Percentiles rank a stretch among this genome's conserved stretches.
Evolutionary conservation across 345 rosid species (phyloP).

Genomic region (Syzygium grande): DNA sequence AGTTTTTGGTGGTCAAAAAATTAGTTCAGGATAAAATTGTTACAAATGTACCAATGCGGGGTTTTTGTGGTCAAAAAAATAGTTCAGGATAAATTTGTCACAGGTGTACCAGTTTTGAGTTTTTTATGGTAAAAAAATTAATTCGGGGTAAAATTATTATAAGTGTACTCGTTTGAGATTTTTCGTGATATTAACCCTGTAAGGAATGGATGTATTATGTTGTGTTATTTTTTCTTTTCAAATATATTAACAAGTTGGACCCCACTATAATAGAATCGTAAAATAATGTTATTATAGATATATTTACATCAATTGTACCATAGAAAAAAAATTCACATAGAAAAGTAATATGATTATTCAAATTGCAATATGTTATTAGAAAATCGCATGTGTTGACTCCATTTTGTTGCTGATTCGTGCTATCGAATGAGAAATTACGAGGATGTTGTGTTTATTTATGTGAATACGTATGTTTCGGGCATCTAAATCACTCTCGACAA

Average conservation of each 20-base stretch:
- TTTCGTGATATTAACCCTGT: no score
- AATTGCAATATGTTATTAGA: background rate
- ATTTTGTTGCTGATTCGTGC: background rate
- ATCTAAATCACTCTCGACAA: background rate
- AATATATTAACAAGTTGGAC: background rate
- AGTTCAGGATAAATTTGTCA: no score
- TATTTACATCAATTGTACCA: background rate
- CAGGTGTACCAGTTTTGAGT: no score
- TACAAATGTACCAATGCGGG: no score
- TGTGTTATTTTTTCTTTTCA: background rate
- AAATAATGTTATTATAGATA: background rate
- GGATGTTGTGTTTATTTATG: background rate
- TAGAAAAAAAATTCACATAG: background rate
- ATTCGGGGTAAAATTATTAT: no score
- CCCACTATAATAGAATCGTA: background rate
- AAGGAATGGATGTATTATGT: background rate
- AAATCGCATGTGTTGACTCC: background rate
- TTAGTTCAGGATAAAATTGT: no score
- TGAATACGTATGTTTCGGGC: background rate
- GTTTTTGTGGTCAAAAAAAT: no score
- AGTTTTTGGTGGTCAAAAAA: no score
- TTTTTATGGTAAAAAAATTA: no score
- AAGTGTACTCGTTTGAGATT: no score
- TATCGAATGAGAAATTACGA: background rate
- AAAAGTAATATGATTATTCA: background rate